A percentile compares a stretch with the other conserved stretches of the same genome.
Conservation (phyloP, 345 rosid species). For the Brassica cretica region DNA sequence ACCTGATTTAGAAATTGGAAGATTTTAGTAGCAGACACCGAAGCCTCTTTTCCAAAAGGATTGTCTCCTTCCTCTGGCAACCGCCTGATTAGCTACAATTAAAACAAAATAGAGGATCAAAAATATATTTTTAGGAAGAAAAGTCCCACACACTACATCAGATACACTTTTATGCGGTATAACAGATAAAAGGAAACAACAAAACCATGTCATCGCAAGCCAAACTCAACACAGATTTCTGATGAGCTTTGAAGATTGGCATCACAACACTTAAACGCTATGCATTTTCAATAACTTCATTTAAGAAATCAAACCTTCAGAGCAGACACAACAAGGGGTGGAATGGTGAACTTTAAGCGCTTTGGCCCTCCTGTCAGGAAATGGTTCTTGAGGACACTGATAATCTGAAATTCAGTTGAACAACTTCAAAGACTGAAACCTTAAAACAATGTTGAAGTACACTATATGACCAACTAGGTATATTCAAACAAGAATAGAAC, state of each 20-base stretch:
- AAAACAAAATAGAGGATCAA: not conserved
- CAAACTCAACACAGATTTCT: constrained; percentile 2
- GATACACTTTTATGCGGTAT: constrained; percentile 12
- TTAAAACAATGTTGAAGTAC: constrained; percentile 12
- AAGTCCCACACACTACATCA: not conserved
- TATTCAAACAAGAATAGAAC: constrained; percentile 20
- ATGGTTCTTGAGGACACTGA: constrained; percentile 67
- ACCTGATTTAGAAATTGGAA: constrained; percentile 96
- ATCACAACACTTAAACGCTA: not conserved
- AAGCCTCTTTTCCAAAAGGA: constrained; percentile 84
- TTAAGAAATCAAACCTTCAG: constrained; percentile 63
- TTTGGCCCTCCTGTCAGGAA: constrained; percentile 89
- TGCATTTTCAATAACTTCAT: constrained; percentile 11
- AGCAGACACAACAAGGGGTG: constrained; percentile 87
- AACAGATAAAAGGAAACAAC: constrained; percentile 17
- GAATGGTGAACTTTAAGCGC: constrained; percentile 86
- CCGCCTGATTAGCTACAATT: constrained; percentile 69
- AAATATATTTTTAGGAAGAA: not conserved
- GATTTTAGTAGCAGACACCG: constrained; percentile 78
- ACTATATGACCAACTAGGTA: constrained; percentile 3
- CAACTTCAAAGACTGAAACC: constrained; percentile 25
- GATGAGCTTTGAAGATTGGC: not conserved
- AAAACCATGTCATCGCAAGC: constrained; percentile 15
- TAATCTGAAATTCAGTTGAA: constrained; percentile 59
- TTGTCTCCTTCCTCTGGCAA: constrained; percentile 83